Evolutionary conservation across 257 asterid species (phyloP).

Genomic region (Nicotiana knightiana): DNA sequence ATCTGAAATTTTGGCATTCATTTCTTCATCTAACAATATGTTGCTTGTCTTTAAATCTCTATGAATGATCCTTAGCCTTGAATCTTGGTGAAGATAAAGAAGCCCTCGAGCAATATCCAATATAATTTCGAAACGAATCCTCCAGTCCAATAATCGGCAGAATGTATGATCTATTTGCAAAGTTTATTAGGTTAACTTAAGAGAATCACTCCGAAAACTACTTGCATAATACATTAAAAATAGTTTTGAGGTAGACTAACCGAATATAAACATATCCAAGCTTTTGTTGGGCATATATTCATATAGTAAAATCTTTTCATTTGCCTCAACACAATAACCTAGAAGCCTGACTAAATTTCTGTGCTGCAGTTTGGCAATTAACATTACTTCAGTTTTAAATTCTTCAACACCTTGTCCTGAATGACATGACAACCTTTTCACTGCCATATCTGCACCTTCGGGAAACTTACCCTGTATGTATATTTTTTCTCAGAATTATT

Average conservation of each 20-base stretch:
- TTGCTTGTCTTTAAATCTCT: conserved; percentile 17
- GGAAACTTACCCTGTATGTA: conserved; percentile 33
- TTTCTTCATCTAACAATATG: conserved; percentile 12
- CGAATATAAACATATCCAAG: conserved; percentile 39
- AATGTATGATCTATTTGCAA: not conserved
- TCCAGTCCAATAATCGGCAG: conserved; percentile 1
- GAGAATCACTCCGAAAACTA: not conserved
- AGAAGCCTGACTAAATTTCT: conserved; percentile 41
- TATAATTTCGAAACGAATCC: conserved; percentile 4
- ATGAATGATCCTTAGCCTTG: conserved; percentile 14
- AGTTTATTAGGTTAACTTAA: not conserved
- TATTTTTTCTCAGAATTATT: not conserved
- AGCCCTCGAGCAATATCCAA: conserved; percentile 12
- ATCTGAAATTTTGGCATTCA: conserved; percentile 17
- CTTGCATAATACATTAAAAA: not conserved
- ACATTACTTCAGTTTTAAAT: conserved; percentile 36
- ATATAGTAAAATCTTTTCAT: conserved; percentile 36
- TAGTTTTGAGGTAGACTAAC: conserved; percentile 15
- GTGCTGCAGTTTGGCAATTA: conserved; percentile 47
- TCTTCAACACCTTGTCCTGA: conserved; percentile 37
- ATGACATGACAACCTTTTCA: conserved; percentile 38
- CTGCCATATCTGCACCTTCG: conserved; percentile 32
- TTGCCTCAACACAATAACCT: conserved; percentile 35
- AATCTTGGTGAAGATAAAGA: conserved; percentile 20
- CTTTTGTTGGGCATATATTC: conserved; percentile 46